Base-by-base conservation (phyloP, 2,329 filamentous ascomycete species). In the Venturia asperata region DNA sequence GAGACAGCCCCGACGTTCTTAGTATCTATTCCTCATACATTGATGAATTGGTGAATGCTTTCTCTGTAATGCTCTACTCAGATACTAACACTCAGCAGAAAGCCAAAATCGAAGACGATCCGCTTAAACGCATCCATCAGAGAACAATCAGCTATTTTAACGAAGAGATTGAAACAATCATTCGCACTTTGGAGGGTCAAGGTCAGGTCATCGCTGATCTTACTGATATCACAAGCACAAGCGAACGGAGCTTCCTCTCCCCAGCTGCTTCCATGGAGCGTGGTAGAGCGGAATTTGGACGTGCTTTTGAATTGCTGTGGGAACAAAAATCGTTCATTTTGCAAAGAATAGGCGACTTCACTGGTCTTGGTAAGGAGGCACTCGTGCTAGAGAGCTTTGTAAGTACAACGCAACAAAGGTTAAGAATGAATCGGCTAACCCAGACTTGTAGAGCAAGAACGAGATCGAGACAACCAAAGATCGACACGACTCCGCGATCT, bases 401-500 rank as follows among this genome's bases (percentile, higher is more conserved):
- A 56, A 7, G 49, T 56, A 15, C 30, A 27, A 37, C 5, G 5
- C 7, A 10, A 37, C 19, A 5, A 37, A 58, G 6, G 15, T 10
- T 7, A 37, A 34, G 30, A 34, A n/a, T 15, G n/a, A 4, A n/a
- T 7, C 17, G 15, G 21, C 52, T 58, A 7, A 58, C 3, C 9
- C 19, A 10, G 3, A 37, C 30, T 7, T 21, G 2, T 24, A 58
- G 52, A 58, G 52, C 52, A 34, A 21, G 13, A 43, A 49, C 62
- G 34, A 43, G 24, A 55, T 63, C 43, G 62, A 63, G 21, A 27
- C 62, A 17, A 63, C 39, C 0, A 63, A 63, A 63, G 62, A 63
- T 34, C 21, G 62, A 24, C 62, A 63, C 24, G 39, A 66, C 4
- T 49, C 62, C 7, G 66, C 66, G 2, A 34, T 61, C 5, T 66